A percentile compares a stretch with the other conserved stretches of the same genome.
Evolutionary conservation across 2,329 filamentous ascomycete species (phyloP).

Genomic region (Laburnicola sp.): DNA sequence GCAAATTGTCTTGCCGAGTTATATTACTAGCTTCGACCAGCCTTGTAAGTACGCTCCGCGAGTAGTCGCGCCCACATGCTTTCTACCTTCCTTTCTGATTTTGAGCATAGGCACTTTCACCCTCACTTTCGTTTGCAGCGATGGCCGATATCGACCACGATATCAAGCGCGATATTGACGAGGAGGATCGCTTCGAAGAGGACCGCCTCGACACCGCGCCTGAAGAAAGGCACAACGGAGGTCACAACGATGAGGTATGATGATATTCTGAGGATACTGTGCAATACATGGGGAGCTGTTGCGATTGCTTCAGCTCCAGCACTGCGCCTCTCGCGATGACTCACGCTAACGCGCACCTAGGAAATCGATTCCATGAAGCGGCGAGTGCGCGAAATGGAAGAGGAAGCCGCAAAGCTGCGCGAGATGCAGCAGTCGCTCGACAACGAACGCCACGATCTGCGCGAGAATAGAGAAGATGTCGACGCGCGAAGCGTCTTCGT

Average conservation of each 20-base stretch:
- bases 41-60: neutral
- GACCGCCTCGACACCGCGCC: constrained; percentile 35
- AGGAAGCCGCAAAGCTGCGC: constrained; percentile 61
- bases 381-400: constrained; percentile 59
- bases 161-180: constrained; percentile 26
- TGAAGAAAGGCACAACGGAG: constrained; percentile 16
- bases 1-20: neutral
- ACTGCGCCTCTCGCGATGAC: neutral
- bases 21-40: neutral
- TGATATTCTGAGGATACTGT: neutral
- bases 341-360: constrained; percentile 3
- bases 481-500: constrained; percentile 97
- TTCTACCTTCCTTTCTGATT: constrained; percentile 13
- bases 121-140: constrained; percentile 1
- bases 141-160: constrained; percentile 40
- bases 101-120: neutral
- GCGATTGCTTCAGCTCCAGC: constrained; percentile 10
- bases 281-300: neutral
- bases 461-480: constrained; percentile 93
- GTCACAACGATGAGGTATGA: constrained; percentile 43
- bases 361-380: constrained; percentile 57
- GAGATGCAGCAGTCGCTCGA: constrained; percentile 68
- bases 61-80: constrained; percentile 4
- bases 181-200: constrained; percentile 22
- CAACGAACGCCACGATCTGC: constrained; percentile 77